phyloP scores from a whole-genome alignment of 179 eudicot species.

The Silene coronaria region DNA sequence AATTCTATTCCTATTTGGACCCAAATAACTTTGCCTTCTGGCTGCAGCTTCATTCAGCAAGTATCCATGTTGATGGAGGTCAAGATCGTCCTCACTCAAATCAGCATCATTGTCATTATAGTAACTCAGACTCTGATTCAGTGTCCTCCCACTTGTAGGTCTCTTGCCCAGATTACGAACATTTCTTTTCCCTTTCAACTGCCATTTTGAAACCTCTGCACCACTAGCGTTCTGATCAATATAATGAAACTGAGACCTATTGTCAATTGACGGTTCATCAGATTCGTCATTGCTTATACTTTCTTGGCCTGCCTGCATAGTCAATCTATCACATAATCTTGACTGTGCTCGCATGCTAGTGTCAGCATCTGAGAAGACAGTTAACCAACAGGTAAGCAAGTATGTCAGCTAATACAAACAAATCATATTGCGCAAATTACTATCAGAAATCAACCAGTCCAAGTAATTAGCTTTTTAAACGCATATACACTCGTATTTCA shows the following conservation, averaged over 20 bases:
- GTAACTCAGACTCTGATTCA: constrained; percentile 28
- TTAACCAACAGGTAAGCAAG: constrained; percentile 5
- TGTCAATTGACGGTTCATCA: constrained; percentile 36
- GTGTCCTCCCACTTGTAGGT: constrained; percentile 36
- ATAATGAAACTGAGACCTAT: constrained; percentile 38
- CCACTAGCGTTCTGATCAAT: constrained; percentile 30
- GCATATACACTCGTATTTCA: not conserved
- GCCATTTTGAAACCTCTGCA: constrained; percentile 68
- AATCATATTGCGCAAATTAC: not conserved
- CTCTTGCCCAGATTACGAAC: constrained; percentile 46
- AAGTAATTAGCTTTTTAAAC: not conserved
- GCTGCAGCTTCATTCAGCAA: constrained; percentile 33
- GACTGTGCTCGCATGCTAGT: constrained; percentile 42
- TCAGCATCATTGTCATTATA: constrained; percentile 42
- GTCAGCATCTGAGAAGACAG: constrained; percentile 20
- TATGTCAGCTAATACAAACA: not conserved
- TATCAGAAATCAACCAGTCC: not conserved
- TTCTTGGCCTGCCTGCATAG: constrained; percentile 39
- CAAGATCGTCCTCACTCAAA: constrained; percentile 37
- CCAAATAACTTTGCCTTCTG: constrained; percentile 31
- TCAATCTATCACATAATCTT: constrained; percentile 41
- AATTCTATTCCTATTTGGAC: constrained; percentile 27
- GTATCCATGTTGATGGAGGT: constrained; percentile 26
- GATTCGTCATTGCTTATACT: constrained; percentile 53
- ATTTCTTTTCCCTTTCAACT: constrained; percentile 79